These are phyloP conservation scores for Xylaria castorea DNA, from an alignment of 495 filamentous ascomycete species.

Conservation along the genomic window DNA sequence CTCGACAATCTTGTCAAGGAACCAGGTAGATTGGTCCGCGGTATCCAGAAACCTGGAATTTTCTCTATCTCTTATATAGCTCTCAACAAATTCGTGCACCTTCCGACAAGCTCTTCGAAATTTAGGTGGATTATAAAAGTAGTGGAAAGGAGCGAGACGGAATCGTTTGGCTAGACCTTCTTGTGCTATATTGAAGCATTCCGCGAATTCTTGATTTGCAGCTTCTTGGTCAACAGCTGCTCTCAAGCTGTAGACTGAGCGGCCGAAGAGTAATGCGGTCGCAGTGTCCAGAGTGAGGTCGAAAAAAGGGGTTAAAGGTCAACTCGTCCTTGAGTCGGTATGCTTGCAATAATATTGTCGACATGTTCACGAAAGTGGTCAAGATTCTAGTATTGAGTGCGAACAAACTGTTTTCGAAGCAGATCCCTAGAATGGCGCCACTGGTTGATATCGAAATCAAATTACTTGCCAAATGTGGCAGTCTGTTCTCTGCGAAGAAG, in stretches of 20 bases:
- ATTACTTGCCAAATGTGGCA: neutral
- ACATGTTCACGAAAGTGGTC: slow-evolving; percentile 44
- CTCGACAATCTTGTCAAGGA: slow-evolving; percentile 3
- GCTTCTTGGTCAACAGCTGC: slow-evolving; percentile 35
- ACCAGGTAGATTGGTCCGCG: slow-evolving; percentile 3
- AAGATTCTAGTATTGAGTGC: slow-evolving; percentile 52
- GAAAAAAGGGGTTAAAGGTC: slow-evolving; percentile 58
- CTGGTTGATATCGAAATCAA: neutral
- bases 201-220: slow-evolving; percentile 43
- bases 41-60: neutral
- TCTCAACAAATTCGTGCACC: slow-evolving; percentile 51
- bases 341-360: neutral
- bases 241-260: slow-evolving; percentile 45
- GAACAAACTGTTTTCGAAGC: slow-evolving; percentile 60
- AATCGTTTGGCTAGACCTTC: slow-evolving; percentile 48
- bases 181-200: slow-evolving; percentile 48
- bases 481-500: neutral
- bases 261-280: slow-evolving; percentile 48
- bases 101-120: slow-evolving; percentile 48
- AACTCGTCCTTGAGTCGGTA: slow-evolving; percentile 40
- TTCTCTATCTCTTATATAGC: slow-evolving; percentile 40
- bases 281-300: slow-evolving; percentile 51
- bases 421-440: slow-evolving; percentile 30
- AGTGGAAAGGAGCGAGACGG: slow-evolving; percentile 48
- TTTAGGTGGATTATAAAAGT: slow-evolving; percentile 40